These are phyloP conservation scores for Oenanthe javanica DNA, from an alignment of 140 eudicot species.

Conservation along the genomic window DNA sequence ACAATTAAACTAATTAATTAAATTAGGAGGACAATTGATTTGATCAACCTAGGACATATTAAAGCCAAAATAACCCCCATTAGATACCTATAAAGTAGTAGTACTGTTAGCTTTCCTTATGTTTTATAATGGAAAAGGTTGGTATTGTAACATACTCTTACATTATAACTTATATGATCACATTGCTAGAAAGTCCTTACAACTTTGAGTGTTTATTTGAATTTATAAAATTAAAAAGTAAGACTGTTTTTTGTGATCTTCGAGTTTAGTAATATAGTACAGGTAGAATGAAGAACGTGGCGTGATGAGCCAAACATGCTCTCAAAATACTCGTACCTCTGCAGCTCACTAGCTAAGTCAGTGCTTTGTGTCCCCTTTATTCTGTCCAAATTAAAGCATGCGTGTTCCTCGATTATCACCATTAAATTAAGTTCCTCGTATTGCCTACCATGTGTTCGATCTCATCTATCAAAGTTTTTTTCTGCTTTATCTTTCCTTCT, in stretches of 20 bases:
- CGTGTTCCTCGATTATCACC: conserved; percentile 2
- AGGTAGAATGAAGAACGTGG: neutral
- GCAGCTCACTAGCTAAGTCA: neutral
- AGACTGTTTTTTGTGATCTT: neutral
- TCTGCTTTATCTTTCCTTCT: neutral
- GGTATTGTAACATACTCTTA: conserved; percentile 32
- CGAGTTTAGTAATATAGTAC: neutral
- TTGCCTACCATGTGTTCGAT: neutral
- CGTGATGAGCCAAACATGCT: conserved; percentile 4
- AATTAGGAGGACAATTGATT: too few species aligned
- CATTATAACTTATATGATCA: conserved; percentile 7
- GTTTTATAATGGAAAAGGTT: neutral
- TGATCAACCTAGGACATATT: too few species aligned
- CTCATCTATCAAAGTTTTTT: neutral
- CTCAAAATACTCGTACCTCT: neutral
- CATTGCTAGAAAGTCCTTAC: conserved; percentile 17
- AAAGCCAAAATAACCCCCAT: neutral
- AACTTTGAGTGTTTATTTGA: neutral
- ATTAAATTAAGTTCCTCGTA: neutral
- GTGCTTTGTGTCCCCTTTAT: conserved; percentile 9
- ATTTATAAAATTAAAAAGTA: neutral
- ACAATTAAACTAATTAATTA: too few species aligned
- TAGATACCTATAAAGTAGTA: neutral
- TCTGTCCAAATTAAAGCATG: neutral
- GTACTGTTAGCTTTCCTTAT: neutral